phyloP scores from a whole-genome alignment of 495 filamentous ascomycete species.

The Xylaria grammica region DNA sequence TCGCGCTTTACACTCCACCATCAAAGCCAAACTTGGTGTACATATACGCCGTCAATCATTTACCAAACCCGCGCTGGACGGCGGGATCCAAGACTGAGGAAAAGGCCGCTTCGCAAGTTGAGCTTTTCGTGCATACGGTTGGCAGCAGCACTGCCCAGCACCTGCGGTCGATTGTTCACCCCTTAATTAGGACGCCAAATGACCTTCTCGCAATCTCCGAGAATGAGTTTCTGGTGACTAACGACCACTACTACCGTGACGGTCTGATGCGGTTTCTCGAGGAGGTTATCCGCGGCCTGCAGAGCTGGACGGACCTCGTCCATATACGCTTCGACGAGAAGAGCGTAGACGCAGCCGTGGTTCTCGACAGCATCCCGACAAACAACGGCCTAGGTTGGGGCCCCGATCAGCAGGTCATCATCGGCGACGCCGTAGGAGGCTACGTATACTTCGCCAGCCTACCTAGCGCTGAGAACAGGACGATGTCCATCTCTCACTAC shows the following conservation, averaged over 20 bases:
- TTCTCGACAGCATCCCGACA: constrained; percentile 50
- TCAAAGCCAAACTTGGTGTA: constrained; percentile 55
- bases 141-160: constrained; percentile 39
- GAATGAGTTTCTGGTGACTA: constrained; percentile 61
- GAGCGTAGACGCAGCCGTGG: constrained; percentile 52
- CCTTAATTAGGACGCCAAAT: constrained; percentile 63
- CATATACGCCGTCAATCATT: constrained; percentile 66
- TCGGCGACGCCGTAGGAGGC: constrained; percentile 46
- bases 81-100: constrained; percentile 25
- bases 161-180: constrained; percentile 52
- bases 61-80: constrained; percentile 51
- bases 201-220: constrained; percentile 58
- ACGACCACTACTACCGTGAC: constrained; percentile 62
- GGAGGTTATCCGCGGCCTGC: constrained; percentile 38
- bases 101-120: constrained; percentile 58
- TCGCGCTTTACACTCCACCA: constrained; percentile 59
- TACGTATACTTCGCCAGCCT: constrained; percentile 24
- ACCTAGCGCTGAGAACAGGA: constrained; percentile 29
- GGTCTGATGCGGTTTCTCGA: constrained; percentile 53
- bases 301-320: constrained; percentile 42
- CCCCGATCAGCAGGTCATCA: constrained; percentile 56
- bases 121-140: constrained; percentile 61
- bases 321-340: constrained; percentile 29
- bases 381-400: constrained; percentile 65
- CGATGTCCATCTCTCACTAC: constrained; percentile 49